phyloP scores from a whole-genome alignment of 1,139 yeast genomes.

The Hyphopichia buzzinii region DNA sequence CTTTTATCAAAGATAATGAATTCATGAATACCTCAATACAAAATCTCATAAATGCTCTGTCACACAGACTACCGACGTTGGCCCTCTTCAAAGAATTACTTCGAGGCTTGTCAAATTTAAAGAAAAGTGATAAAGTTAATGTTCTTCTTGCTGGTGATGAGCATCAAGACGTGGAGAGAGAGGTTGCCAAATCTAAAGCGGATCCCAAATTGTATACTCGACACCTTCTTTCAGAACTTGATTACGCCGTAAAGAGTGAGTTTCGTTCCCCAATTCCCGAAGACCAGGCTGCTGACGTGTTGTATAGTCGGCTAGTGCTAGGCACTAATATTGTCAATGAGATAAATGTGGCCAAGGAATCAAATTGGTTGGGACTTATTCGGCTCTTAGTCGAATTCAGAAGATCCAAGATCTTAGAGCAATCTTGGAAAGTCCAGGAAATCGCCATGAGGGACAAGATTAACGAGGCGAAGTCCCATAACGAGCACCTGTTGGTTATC shows the following conservation, averaged over 20 bases:
- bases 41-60: conserved; percentile 1
- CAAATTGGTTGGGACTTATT: not conserved
- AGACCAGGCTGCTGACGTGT: not conserved
- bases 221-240: conserved; percentile 16
- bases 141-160: not conserved
- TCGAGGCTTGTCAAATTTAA: conserved; percentile 12
- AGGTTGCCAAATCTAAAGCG: conserved; percentile 6
- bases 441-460: not conserved
- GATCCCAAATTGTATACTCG: conserved; percentile 11
- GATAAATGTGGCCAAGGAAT: not conserved
- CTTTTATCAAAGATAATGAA: too few species aligned
- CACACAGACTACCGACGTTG: conserved; percentile 3
- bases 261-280: conserved; percentile 10
- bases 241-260: conserved; percentile 15
- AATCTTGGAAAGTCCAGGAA: conserved; percentile 1
- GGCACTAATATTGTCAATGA: conserved; percentile 11
- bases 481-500: conserved; percentile 2
- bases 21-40: conserved; percentile 2
- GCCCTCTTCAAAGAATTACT: conserved; percentile 21
- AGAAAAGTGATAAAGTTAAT: not conserved
- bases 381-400: conserved; percentile 1
- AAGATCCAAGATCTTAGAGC: not conserved
- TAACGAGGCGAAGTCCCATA: conserved; percentile 1
- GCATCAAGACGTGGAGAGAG: conserved; percentile 2
- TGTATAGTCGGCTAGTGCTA: conserved; percentile 5